Base-by-base conservation (phyloP, 2,329 filamentous ascomycete species). In the Arthrobotrys megalospora region DNA sequence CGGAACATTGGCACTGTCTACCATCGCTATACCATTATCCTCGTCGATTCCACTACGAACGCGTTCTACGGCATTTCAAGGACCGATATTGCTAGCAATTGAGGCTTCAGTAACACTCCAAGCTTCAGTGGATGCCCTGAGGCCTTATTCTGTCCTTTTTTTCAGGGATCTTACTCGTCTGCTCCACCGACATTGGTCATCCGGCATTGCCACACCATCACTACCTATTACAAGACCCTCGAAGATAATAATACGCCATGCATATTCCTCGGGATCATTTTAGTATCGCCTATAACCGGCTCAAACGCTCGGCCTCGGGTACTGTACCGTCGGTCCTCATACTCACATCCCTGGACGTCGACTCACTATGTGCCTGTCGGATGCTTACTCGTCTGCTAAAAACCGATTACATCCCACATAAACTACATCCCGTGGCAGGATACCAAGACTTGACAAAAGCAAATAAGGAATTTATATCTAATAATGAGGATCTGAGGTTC, bases 401-500 rank as follows among this genome's bases (percentile, higher is more conserved):
- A 85, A 92, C 95, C 87, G 96, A 99, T 87, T 98, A 97, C 83
- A 97, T 99, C 81, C 93, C 92, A 12, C 95, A 98, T 86, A 98
- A 97, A 85, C 97, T 98, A 83, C 93, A 97, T 82, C 96, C 96
- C 0, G 91, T 99, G 68, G 90, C 93, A 19, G 96, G 96, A 69
- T 98, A 97, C 89, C 91, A 90, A 80, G 96, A 98, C 84, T 89
- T 99, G 55, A 89, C 93, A 83, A 91, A 90, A 81, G 75, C 81
- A 12, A 82, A 82, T 38, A 70, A 77, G 36, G 80, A 80, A 3
- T 77, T 82, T 14, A 68, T 82, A 28, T 73, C 71, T 16, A 81
- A 73, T n/a, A 81, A 82, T 52, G 81, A 81, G 14, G 80, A 81
- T 52, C 71, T 82, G 41, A 77, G 67, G 66, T 82, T 97, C 0